Evolutionary conservation across 257 asterid species (phyloP), one percentile per base, ranked within the genome.

Genomic region (Asclepias syriaca): DNA sequence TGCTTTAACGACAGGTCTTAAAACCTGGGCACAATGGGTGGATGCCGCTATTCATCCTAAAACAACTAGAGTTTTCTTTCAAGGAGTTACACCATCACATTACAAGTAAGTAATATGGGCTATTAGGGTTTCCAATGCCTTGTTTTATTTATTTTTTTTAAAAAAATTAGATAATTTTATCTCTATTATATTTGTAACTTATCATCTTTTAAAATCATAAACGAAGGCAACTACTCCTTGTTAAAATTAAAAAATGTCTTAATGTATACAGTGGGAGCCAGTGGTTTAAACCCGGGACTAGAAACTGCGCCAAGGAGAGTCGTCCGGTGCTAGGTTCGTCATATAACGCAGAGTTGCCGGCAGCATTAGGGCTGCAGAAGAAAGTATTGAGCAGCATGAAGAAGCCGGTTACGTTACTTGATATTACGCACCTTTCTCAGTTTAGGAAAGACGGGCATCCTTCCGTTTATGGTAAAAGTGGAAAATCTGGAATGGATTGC

Each of bases 401-500:
- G 71, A 78, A n/a, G 12, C 51, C 76, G 3, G 76, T 78, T 1
- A 74, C 66, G 6, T 65, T 69, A 29, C 48, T 78, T 1, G 79
- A 78, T 1, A 74, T 74, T 56, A 78, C 82, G 32, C 72, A 78
- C 15, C 69, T 78, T 22, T 78, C 82, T 2, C 78, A 73, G 46
- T 68, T 73, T 50, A 69, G 81, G 0, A 73, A 73, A 69, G 81
- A 78, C 55, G 81, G 65, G 0, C 81, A 78, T 78, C 81, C 81
- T 29, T 51, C 81, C 1, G 5, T 43, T 3, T 93, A 86, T 72
- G 84, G 80, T 37, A 75, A 65, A 0, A 27, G 72, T 18, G 82
- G 77, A 1, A 56, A 43, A 11, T 37, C 55, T 1, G 80, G 65
- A 2, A 60, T 77, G 48, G 97, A 92, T 50, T 93, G 97, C 77